Base-by-base conservation (phyloP, 2,329 filamentous ascomycete genomes). In the Hymenoscyphus albidus region DNA sequence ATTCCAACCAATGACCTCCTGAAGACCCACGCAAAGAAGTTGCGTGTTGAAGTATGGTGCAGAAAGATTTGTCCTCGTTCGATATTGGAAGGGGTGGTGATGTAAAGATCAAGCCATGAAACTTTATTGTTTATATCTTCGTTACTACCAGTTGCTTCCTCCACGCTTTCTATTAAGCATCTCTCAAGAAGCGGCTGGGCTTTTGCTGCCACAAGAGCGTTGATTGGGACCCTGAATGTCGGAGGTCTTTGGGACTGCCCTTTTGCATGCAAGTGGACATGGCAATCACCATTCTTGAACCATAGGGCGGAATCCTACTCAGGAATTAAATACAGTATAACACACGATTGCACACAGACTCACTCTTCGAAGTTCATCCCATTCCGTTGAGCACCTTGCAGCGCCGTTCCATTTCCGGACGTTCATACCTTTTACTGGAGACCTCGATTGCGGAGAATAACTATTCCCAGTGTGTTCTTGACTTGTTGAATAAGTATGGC, bases 11-110 rank as follows among this genome's bases (percentile, higher is more conserved):
- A 74, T 0, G 90, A 85, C 65, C 83, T 83, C 2, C 84, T 80
- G 64, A 85, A 83, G 1, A 91, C 75, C 80, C 88, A 93, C 3
- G 91, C 90, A 65, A 93, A 88, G 70, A 92, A 85, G 72, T 94
- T 94, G 14, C 91, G 83, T 2, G 86, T 90, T 1, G 87, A 85
- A 5, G 92, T 73, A 70, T 92, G 88, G 74, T 89, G 89, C 44
- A 80, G 76, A 69, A 86, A 85, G 0, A 83, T 78, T 66, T 87
- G 81, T 3, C 82, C 79, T 68, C 82, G 81, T 58, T 83, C 80
- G 4, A 80, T 76, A 40, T 78, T 76, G 1, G 81, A 73, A 0
- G 89, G 88, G 0, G 88, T 80, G 1, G 90, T 86, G n/a, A 94
- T 86, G 73, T 87, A 92, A 1, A 93, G 78, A 60, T 92, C 86